Conservation (phyloP, 2,329 filamentous ascomycete genomes). For the Talaromyces sp. region DNA sequence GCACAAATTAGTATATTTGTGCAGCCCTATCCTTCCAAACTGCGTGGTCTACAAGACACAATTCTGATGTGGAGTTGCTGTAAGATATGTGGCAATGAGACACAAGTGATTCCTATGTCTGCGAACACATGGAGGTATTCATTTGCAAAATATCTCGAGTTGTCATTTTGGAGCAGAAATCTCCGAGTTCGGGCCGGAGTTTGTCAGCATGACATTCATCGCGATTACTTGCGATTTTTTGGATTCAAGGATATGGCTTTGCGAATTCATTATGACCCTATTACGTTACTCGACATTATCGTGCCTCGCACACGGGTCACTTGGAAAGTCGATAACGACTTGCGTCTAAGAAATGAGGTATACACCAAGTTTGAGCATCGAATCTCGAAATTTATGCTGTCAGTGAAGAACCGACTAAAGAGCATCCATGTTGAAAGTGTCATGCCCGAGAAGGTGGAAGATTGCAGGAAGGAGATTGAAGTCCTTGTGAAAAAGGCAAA, state of each 20-base stretch:
- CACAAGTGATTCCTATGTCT: constrained; percentile 85
- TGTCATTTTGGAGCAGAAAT: constrained; percentile 91
- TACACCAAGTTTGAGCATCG: constrained; percentile 77
- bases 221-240: constrained; percentile 90
- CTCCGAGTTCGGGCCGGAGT: constrained; percentile 69
- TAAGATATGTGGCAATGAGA: constrained; percentile 86
- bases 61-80: constrained; percentile 99
- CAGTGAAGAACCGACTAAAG: constrained; percentile 76
- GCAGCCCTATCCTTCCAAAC: constrained; percentile 66
- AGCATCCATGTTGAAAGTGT: constrained; percentile 91
- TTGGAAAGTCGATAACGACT: constrained; percentile 95
- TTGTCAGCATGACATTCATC: constrained; percentile 89
- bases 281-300: constrained; percentile 89
- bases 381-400: constrained; percentile 80
- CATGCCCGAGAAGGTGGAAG: constrained; percentile 77
- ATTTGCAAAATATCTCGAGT: constrained; percentile 95
- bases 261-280: constrained; percentile 85
- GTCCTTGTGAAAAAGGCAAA: constrained; percentile 71
- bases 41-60: constrained; percentile 64
- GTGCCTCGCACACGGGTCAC: constrained; percentile 87
- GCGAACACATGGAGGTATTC: constrained; percentile 96
- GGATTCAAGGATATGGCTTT: constrained; percentile 81
- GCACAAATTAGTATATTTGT: constrained; percentile 90
- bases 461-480: constrained; percentile 79
- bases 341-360: constrained; percentile 88